phyloP scores from a whole-genome alignment of 768 basidiomycete genomes.

The Sporobolomyces roseus region DNA sequence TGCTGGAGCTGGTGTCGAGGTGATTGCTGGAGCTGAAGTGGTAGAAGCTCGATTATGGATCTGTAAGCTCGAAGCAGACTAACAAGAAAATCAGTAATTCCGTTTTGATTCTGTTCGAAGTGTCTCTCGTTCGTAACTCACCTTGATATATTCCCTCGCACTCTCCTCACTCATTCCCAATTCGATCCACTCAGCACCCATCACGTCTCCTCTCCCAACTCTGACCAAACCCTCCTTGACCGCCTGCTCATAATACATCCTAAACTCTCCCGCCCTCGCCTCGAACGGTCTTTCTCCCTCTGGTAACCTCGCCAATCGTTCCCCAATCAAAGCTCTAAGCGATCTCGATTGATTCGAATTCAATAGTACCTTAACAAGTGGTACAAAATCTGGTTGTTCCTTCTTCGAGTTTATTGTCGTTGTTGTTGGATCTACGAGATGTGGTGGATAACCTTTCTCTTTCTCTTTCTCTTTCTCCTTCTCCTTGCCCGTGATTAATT shows the following conservation, averaged over 20 bases:
- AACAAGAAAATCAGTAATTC: no score
- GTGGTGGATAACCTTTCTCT: neutral
- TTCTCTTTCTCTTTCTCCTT: neutral
- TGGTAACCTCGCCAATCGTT: neutral
- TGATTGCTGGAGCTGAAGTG: no score
- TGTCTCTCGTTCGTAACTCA: no score
- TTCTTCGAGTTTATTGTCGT: no score
- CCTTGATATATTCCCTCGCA: neutral
- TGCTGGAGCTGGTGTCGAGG: neutral
- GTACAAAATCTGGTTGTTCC: neutral
- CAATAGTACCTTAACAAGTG: neutral
- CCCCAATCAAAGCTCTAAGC: neutral
- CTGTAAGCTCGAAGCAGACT: no score
- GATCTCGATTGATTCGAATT: neutral
- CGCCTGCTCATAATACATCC: neutral
- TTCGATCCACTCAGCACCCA: conserved; percentile 6
- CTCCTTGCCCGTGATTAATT: neutral
- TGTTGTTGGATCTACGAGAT: no score
- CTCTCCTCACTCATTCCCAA: neutral
- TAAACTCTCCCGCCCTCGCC: neutral
- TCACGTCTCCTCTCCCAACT: neutral
- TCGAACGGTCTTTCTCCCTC: neutral
- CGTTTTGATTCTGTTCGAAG: no score
- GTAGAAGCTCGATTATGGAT: no score
- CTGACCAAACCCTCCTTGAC: neutral